Evolutionary conservation across 2,329 filamentous ascomycete species (phyloP).

Genomic region (Alternaria sp.): DNA sequence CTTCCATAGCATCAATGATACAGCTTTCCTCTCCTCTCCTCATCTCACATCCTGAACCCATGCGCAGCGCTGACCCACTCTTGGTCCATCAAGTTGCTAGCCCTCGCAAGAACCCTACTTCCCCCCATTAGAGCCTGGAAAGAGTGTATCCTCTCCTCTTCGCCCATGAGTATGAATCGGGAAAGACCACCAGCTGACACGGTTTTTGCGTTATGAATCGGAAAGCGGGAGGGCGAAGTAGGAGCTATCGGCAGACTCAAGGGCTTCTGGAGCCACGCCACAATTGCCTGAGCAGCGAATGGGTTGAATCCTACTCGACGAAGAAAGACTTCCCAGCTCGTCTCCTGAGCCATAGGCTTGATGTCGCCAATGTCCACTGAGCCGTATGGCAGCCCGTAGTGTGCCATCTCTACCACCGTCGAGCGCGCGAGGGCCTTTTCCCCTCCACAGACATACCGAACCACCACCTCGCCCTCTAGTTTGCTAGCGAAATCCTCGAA

Average conservation of each 20-base stretch:
- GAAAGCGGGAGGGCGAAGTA: slow-evolving; percentile 11
- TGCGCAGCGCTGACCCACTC: slow-evolving; percentile 56
- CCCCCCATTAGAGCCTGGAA: slow-evolving; percentile 67
- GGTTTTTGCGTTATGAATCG: neutral
- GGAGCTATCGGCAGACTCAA: slow-evolving; percentile 19
- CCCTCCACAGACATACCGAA: slow-evolving; percentile 54
- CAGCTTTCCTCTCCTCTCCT: neutral
- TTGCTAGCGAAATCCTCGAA: slow-evolving; percentile 61
- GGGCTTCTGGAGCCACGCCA: slow-evolving; percentile 53
- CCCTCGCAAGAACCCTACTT: slow-evolving; percentile 60
- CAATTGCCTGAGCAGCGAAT: slow-evolving; percentile 73
- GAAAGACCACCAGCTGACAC: slow-evolving; percentile 55
- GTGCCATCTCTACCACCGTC: slow-evolving; percentile 43
- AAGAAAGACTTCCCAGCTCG: slow-evolving; percentile 73
- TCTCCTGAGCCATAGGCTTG: slow-evolving; percentile 65
- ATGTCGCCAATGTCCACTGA: slow-evolving; percentile 41
- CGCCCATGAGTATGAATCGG: slow-evolving; percentile 66
- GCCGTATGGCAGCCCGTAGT: slow-evolving; percentile 46
- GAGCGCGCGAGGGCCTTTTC: slow-evolving; percentile 51
- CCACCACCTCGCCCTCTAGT: slow-evolving; percentile 51
- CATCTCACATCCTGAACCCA: slow-evolving; percentile 37
- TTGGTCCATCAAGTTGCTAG: slow-evolving; percentile 62
- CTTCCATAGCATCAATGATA: neutral
- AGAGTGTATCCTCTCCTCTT: slow-evolving; percentile 57
- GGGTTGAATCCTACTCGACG: slow-evolving; percentile 72